These are phyloP conservation scores for Podochytrium sp. DNA, from an alignment of 192 early-diverging fungal species.

Conservation along the genomic window DNA sequence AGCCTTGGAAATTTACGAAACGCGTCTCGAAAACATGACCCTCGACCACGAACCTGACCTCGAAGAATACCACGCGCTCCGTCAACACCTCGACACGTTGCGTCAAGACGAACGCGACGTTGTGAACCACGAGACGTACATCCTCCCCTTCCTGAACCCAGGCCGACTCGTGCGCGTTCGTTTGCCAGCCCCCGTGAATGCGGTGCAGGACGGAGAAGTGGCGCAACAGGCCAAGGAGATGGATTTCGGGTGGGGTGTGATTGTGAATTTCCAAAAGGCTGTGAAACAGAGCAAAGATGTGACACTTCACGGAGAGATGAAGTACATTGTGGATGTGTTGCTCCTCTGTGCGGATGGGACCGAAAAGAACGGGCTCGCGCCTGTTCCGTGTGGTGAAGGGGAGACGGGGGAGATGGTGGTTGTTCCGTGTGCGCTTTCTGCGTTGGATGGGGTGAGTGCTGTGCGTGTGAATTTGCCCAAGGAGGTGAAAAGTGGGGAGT, in stretches of 20 bases:
- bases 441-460: conserved; percentile 73
- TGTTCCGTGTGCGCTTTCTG: conserved; percentile 76
- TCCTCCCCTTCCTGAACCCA: conserved; percentile 82
- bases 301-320: conserved; percentile 47
- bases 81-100: conserved; percentile 69
- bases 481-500: conserved; percentile 63
- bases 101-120: conserved; percentile 72
- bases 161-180: conserved; percentile 75
- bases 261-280: conserved; percentile 74
- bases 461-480: conserved; percentile 77
- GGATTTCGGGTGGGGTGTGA: conserved; percentile 93
- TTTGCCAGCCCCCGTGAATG: conserved; percentile 16
- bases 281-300: conserved; percentile 39
- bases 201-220: conserved; percentile 26
- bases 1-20: conserved; percentile 63
- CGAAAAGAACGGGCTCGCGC: conserved; percentile 36
- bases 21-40: conserved; percentile 50
- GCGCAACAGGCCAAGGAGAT: conserved; percentile 47
- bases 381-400: conserved; percentile 51
- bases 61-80: conserved; percentile 75
- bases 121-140: conserved; percentile 79
- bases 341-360: conserved; percentile 77
- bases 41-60: conserved; percentile 76
- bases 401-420: conserved; percentile 70
- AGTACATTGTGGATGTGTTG: conserved; percentile 84